Evolutionary conservation across 495 filamentous ascomycete genomes (phyloP).

Genomic region (Aspergillus heteromorphus): DNA sequence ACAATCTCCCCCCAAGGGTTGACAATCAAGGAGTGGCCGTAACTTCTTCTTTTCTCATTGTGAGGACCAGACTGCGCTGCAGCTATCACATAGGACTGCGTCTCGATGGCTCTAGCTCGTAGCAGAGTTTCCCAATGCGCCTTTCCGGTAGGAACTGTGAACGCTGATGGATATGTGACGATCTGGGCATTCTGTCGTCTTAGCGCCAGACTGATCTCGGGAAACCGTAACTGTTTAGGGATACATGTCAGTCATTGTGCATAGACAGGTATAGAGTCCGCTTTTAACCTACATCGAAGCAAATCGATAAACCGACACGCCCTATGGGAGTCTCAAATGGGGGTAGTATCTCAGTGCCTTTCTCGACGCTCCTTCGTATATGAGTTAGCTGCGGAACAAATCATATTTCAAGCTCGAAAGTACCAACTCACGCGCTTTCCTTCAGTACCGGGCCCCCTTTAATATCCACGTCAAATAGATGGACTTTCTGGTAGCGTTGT

Average conservation of each 20-base stretch:
- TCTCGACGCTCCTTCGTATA: conserved; percentile 49
- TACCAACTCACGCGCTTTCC: conserved; percentile 48
- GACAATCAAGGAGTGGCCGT: conserved; percentile 84
- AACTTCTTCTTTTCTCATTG: conserved; percentile 73
- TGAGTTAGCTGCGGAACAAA: not conserved
- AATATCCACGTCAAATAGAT: conserved; percentile 71
- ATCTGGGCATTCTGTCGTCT: conserved; percentile 64
- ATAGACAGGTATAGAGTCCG: not conserved
- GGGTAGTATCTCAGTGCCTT: conserved; percentile 50
- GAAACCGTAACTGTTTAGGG: conserved; percentile 59
- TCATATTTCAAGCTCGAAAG: conserved; percentile 1
- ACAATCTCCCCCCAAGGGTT: conserved; percentile 83
- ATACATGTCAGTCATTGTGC: not conserved
- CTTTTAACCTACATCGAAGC: conserved; percentile 68
- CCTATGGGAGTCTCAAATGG: conserved; percentile 73
- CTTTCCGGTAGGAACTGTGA: conserved; percentile 78
- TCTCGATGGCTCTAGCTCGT: conserved; percentile 81
- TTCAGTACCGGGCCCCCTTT: conserved; percentile 55
- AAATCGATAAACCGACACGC: conserved; percentile 72
- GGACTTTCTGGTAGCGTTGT: conserved; percentile 70
- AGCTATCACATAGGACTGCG: conserved; percentile 79
- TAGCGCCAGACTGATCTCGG: conserved; percentile 66
- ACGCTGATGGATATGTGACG: conserved; percentile 84
- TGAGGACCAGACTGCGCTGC: conserved; percentile 80
- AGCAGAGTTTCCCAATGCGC: conserved; percentile 83